These are phyloP conservation scores for Microglena sp. DNA, from an alignment of 139 green algal species.

Conservation along the genomic window DNA sequence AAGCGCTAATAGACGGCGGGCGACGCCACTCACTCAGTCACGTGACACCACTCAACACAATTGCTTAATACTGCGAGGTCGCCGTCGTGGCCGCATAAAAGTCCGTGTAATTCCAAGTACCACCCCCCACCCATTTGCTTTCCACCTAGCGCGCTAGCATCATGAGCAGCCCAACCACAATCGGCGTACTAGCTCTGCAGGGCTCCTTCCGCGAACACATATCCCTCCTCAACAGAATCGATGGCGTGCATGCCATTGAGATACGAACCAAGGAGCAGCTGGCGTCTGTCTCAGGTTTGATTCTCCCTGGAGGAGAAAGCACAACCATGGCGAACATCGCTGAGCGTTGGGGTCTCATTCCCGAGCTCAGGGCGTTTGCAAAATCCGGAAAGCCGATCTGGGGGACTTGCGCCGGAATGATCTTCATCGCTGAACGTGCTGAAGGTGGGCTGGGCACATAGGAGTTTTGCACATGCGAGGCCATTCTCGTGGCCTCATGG, in stretches of 20 bases:
- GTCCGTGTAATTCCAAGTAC: no score
- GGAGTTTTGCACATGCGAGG: background rate
- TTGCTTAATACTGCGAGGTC: no score
- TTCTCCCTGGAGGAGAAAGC: conserved; percentile 89
- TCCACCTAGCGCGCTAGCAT: no score
- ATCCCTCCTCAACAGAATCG: conserved; percentile 41
- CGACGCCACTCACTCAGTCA: no score
- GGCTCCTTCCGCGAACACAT: conserved; percentile 89
- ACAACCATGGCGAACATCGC: conserved; percentile 90
- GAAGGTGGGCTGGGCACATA: conserved; percentile 31
- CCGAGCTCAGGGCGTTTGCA: conserved; percentile 58
- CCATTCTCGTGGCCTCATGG: no score
- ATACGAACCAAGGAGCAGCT: conserved; percentile 78
- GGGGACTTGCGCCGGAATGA: conserved; percentile 97
- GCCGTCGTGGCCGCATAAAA: no score
- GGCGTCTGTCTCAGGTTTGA: conserved; percentile 57
- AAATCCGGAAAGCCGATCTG: conserved; percentile 71
- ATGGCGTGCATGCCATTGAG: conserved; percentile 63
- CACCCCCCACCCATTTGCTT: no score
- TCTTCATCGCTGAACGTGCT: conserved; percentile 84
- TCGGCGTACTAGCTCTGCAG: conserved; percentile 85
- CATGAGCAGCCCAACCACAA: no score
- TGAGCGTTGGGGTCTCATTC: conserved; percentile 78
- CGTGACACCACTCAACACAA: no score
- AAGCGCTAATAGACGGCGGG: no score